A percentile compares a stretch with the other conserved stretches of the same genome.
Evolutionary conservation across 257 asterid species (phyloP).

Genomic region (Solanum commersonii): DNA sequence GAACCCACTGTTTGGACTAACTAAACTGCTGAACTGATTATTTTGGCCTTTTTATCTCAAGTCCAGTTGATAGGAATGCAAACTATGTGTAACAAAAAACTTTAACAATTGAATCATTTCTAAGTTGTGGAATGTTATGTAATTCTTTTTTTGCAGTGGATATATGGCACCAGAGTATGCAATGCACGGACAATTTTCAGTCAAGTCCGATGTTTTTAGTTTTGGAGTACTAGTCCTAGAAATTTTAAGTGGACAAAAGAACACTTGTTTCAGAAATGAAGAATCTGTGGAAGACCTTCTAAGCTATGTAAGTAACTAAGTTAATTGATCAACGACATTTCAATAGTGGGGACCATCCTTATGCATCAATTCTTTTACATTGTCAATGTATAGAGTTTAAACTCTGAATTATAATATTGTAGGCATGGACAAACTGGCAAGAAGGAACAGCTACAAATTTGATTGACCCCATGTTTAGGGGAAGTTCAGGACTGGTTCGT

Average conservation of each 20-base stretch:
- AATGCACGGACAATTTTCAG: neutral
- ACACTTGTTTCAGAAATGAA: neutral
- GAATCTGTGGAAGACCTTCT: neutral
- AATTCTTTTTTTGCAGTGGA: too few relatives aligned
- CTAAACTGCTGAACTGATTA: too few relatives aligned
- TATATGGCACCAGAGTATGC: too few relatives aligned
- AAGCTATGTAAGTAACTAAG: slow-evolving; percentile 4
- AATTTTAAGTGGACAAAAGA: slow-evolving; percentile 12
- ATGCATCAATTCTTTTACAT: too few relatives aligned
- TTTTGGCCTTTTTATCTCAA: neutral
- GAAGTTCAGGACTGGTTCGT: neutral
- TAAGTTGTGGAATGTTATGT: too few relatives aligned
- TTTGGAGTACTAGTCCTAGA: slow-evolving; percentile 15
- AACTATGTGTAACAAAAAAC: neutral
- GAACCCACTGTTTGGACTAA: too few relatives aligned
- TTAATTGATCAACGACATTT: neutral
- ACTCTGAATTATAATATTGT: too few relatives aligned
- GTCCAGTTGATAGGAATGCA: neutral
- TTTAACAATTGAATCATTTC: neutral
- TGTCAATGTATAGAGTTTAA: too few relatives aligned
- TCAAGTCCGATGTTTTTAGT: slow-evolving; percentile 12
- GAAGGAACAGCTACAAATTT: slow-evolving; percentile 1
- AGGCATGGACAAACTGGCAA: slow-evolving; percentile 21
- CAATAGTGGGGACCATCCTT: neutral
- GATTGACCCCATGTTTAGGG: neutral